These are phyloP conservation scores for Colletotrichum trifolii DNA, from an alignment of 2,329 filamentous ascomycete genomes.

Conservation along the genomic window DNA sequence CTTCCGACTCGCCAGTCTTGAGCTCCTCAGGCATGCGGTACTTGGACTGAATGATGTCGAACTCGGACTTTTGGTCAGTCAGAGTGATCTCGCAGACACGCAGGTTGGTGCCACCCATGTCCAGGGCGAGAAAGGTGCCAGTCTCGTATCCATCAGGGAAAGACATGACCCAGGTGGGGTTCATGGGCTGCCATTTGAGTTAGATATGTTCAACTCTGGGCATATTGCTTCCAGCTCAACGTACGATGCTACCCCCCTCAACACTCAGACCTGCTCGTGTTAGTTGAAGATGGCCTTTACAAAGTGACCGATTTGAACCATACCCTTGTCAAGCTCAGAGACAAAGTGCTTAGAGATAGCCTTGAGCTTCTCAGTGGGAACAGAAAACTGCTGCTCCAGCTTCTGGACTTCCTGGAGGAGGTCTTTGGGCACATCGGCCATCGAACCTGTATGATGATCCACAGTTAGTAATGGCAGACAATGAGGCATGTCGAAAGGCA, in stretches of 20 bases:
- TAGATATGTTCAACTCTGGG: constrained; percentile 33
- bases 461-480: constrained; percentile 21
- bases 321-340: constrained; percentile 86
- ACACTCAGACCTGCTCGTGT: constrained; percentile 75
- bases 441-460: constrained; percentile 72
- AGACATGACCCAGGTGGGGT: constrained; percentile 94
- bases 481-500: not conserved
- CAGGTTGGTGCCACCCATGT: constrained; percentile 97
- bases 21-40: constrained; percentile 95
- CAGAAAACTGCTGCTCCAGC: constrained; percentile 85
- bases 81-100: constrained; percentile 94
- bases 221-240: constrained; percentile 47
- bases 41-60: constrained; percentile 95
- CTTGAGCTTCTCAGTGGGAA: constrained; percentile 85
- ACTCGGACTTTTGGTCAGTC: constrained; percentile 87
- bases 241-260: constrained; percentile 91
- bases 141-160: constrained; percentile 89
- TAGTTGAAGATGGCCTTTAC: constrained; percentile 26
- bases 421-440: constrained; percentile 90
- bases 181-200: constrained; percentile 81
- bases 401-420: constrained; percentile 82
- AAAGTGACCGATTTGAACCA: constrained; percentile 37
- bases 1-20: constrained; percentile 84
- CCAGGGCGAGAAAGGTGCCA: constrained; percentile 88
- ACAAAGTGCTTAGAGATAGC: constrained; percentile 91